Evolutionary conservation across 495 filamentous ascomycete species (phyloP), one percentile per base, ranked within the genome.

Genomic region (Saxispiralis lemnorum): DNA sequence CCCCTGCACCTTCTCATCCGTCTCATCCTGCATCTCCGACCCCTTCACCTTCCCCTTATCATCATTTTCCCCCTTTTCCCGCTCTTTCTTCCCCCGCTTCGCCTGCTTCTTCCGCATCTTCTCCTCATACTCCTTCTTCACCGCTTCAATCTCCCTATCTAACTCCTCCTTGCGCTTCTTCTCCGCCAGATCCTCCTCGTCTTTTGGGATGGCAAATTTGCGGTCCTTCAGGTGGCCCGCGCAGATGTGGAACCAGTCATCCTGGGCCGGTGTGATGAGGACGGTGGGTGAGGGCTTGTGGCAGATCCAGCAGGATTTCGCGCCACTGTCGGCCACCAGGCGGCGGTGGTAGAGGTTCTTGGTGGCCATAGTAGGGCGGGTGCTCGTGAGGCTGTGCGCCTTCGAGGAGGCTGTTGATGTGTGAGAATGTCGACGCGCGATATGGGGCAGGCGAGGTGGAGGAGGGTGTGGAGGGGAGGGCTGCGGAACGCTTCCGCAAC

Each of bases 241-340:
- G 54, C 89, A 97, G 24, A 88, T 70, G 56, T 92, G 93, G 61
- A 97, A 96, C 66, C 82, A 93, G 58, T 97, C 89, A 83, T 88
- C 93, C 59, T 82, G 88, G 54, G 93, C 84, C 0, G 83, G 70
- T 1, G 85, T 94, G 47, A 94, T 79, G 45, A 97, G 66, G 18
- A 96, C 89, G 54, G 75, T 85, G 7, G 78, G 73, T 37, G 79
- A 84, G 4, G 81, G 79, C 59, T 89, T 93, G 68, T 78, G 87
- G 66, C 89, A 97, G 47, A 97, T 75, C 55, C 79, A 73, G 60
- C 89, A 97, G 35, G 83, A 67, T 59, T 83, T 93, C 4, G 78
- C 70, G 9, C 73, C 71, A 33, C 78, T 75, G 38, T 93, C 84
- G 17, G 89, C 86, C 38, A 97, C 89, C 46, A 73, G 81, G 37